phyloP scores from a whole-genome alignment of 2,329 filamentous ascomycete genomes.

The Penicillium thymicola region DNA sequence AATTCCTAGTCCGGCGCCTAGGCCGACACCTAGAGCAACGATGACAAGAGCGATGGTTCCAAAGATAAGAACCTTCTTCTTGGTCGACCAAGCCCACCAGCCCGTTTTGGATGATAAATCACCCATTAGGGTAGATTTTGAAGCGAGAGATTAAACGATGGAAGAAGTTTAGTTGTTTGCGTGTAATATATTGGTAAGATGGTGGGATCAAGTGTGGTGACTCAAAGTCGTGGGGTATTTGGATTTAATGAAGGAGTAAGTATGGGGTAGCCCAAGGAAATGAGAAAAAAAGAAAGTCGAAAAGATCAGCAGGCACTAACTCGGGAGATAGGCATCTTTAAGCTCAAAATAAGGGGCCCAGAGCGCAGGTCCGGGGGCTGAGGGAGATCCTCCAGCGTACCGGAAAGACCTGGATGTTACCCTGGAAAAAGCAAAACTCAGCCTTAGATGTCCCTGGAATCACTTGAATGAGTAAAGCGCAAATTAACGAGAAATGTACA shows the following conservation, averaged over 20 bases:
- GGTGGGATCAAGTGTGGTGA: neutral
- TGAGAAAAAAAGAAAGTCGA: neutral
- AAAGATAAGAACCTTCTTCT: constrained; percentile 34
- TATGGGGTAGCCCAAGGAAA: neutral
- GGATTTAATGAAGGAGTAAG: neutral
- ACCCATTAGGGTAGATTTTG: neutral
- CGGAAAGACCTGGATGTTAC: constrained; percentile 1
- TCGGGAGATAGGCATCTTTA: constrained; percentile 15
- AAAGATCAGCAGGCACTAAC: constrained; percentile 1
- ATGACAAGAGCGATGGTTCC: constrained; percentile 27
- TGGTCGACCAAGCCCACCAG: constrained; percentile 30
- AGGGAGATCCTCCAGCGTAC: constrained; percentile 6
- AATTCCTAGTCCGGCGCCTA: constrained; percentile 58
- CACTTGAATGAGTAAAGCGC: neutral
- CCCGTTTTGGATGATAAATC: constrained; percentile 21
- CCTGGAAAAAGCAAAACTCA: neutral
- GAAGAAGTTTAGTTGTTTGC: neutral
- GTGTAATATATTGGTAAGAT: neutral
- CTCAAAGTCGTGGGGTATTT: neutral
- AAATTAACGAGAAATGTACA: neutral
- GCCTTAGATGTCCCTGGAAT: neutral
- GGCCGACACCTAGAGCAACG: constrained; percentile 52
- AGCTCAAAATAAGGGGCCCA: constrained; percentile 11
- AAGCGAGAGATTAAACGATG: neutral
- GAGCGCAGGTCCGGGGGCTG: constrained; percentile 8